Evolutionary conservation across 2,329 filamentous ascomycete genomes (phyloP), one percentile per base, ranked within the genome.

Genomic region (Acrocalymma vagum): DNA sequence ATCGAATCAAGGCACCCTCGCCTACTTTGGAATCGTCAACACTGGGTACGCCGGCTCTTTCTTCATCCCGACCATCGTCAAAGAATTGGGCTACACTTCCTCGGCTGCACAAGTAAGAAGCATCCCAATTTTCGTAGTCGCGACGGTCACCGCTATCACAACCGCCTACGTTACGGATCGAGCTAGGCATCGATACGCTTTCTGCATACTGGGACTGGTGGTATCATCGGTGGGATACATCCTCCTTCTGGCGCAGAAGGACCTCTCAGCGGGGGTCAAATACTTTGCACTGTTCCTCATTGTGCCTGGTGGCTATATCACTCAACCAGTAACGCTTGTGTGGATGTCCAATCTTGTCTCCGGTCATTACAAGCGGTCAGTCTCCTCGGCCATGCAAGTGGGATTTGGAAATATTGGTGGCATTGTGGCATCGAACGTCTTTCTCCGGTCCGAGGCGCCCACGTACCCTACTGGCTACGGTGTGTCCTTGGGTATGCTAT

Each of bases 271-370:
- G 3, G 72, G 71, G 7, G 73, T 72, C 1, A 73, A 75, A 34
- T 83, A 83, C 63, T 76, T 79, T 34, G 79, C 79, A 8, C 64
- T 82, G 29, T 83, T 79, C 59, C 71, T 82, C 28, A 66, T 83
- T 53, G 77, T 78, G 3, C 69, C 70, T 6, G 80, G 81, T 11
- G 76, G 76, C 2, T 83, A 78, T 55, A 77, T 79, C 34, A 74
- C 76, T 3, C 78, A 80, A 45, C 80, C 81, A 2, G 73, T 84
- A 27, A 71, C 73, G 1, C 65, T 84, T 17, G 77, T 73, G 6
- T 85, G 81, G 81, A 66, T 84, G 15, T 74, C 73, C 41, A 83
- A 84, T 57, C 80, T 80, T 48, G 72, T 82, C 50, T 74, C 72
- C 1, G 80, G 80, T 1, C 79, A 82, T 57, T 83, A 81, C 60